A percentile compares a stretch with the other conserved stretches of the same genome.
Conservation (phyloP, 2,329 filamentous ascomycete species). For the Cryphonectria carpinicola region DNA sequence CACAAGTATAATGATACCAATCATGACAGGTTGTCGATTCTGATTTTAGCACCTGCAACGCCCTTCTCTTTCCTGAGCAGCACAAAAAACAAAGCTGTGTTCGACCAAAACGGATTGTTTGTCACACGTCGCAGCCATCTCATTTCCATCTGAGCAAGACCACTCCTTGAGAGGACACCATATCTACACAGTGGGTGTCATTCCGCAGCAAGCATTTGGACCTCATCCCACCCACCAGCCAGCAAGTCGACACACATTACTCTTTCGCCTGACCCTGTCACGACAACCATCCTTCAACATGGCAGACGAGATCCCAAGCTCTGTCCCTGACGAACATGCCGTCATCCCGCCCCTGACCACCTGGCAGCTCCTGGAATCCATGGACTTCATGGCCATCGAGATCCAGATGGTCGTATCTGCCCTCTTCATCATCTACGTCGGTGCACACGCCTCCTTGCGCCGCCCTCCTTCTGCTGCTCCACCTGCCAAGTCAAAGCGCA, state of each 20-base stretch:
- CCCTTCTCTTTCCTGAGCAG: too few relatives aligned
- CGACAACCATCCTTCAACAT: slow-evolving; percentile 9
- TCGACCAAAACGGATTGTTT: background rate
- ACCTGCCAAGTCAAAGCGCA: slow-evolving; percentile 47
- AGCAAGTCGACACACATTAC: background rate
- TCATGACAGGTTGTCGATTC: slow-evolving; percentile 6
- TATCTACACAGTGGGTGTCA: too few relatives aligned
- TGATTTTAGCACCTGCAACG: background rate
- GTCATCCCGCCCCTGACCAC: slow-evolving; percentile 11
- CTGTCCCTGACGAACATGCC: slow-evolving; percentile 19
- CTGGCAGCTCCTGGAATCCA: slow-evolving; percentile 19
- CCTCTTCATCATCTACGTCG: slow-evolving; percentile 81
- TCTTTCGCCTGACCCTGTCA: background rate
- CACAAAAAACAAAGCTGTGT: background rate
- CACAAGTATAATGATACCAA: background rate
- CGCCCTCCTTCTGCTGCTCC: slow-evolving; percentile 79
- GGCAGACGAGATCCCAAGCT: slow-evolving; percentile 15
- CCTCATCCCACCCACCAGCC: background rate
- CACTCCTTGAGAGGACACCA: too few relatives aligned
- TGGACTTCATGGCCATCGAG: slow-evolving; percentile 50
- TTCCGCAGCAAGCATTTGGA: too few relatives aligned
- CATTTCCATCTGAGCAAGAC: background rate
- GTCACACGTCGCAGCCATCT: background rate
- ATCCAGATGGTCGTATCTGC: slow-evolving; percentile 63
- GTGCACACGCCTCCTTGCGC: slow-evolving; percentile 82